Base-by-base conservation (phyloP, 1,139 yeast species). In the Blastobotrys ciferrii region DNA sequence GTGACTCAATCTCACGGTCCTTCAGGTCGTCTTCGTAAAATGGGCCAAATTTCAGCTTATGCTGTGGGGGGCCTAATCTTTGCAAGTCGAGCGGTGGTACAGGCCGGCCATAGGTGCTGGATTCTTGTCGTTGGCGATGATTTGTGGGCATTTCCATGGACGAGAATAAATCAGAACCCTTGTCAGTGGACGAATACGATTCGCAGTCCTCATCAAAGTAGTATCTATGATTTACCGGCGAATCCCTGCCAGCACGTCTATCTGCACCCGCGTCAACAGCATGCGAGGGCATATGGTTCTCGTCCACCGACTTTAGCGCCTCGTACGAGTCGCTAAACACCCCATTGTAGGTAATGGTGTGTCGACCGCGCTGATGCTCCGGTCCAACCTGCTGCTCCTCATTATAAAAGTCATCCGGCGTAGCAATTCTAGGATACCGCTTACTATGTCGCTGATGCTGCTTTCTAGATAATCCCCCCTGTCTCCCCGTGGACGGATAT, bases 1-100 rank as follows among this genome's bases (percentile, higher is more conserved):
- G 40, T 4, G 40, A 36, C 19, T 32, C 49, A n/a, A 42, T 35
- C 12, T 17, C 42, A 17, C 32, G 17, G 5, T 46, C 49, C 30
- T 42, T 43, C 11, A 33, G 18, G 14, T 25, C 32, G 39, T 50
- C 53, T 32, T 50, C 53, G 42, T 23, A 50, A 36, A 50, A 48
- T 14, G 51, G 51, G 4, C 48, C 53, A 41, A 48, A 35, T 35
- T 38, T 43, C 17, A 46, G 15, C 23, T 44, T 43, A 15, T 38
- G 39, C 18, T 43, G 30, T 3, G 47, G 49, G 9, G 42, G 45
- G 19, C 51, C 53, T 6, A 50, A 41, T 11, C 47, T 20, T 2
- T 42, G 12, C 13, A 50, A 31, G 40, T 50, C 53, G 13, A 50
- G 30, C n/a, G 53, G 46, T 1, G 47, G 43, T 19, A n/a, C n/a